phyloP scores from a whole-genome alignment of 164 flowering plant genomes.

The Kalanchoe fedtschenkoi region DNA sequence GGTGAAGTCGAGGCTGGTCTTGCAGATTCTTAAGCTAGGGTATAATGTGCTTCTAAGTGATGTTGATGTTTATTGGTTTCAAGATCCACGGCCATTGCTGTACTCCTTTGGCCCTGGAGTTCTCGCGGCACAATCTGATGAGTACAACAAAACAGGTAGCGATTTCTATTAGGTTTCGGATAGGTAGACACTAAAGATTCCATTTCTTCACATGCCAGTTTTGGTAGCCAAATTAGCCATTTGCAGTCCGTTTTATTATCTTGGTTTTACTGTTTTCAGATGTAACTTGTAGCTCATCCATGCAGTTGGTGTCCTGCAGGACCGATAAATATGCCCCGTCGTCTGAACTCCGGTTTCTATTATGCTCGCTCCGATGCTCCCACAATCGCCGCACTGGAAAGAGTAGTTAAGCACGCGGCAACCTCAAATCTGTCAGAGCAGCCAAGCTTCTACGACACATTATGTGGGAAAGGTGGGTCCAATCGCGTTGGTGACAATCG shows the following conservation, averaged over 20 bases:
- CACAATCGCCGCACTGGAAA: constrained; percentile 75
- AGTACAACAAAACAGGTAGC: constrained; percentile 60
- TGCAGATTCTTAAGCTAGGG: constrained; percentile 78
- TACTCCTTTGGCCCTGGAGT: constrained; percentile 66
- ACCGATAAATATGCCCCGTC: constrained; percentile 75
- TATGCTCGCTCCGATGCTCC: constrained; percentile 59
- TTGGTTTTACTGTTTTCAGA: not conserved
- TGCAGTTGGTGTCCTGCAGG: constrained; percentile 27
- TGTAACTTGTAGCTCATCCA: not conserved
- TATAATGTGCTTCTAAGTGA: constrained; percentile 86
- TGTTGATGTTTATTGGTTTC: constrained; percentile 90
- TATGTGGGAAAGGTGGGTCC: constrained; percentile 76
- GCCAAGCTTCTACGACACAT: constrained; percentile 87
- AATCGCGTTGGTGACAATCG: constrained; percentile 53
- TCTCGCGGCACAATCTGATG: constrained; percentile 87
- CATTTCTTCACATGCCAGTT: not conserved
- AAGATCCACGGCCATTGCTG: constrained; percentile 61
- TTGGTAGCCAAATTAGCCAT: not conserved
- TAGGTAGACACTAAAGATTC: too few relatives aligned
- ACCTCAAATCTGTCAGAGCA: constrained; percentile 77
- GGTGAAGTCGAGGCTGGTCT: constrained; percentile 78
- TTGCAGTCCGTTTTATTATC: not conserved
- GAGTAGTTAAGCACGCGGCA: constrained; percentile 84
- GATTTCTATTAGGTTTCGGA: not conserved
- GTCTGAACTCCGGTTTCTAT: constrained; percentile 92